Conservation (phyloP, 805 yeast species). For the Saccharomyces mikatae region DNA sequence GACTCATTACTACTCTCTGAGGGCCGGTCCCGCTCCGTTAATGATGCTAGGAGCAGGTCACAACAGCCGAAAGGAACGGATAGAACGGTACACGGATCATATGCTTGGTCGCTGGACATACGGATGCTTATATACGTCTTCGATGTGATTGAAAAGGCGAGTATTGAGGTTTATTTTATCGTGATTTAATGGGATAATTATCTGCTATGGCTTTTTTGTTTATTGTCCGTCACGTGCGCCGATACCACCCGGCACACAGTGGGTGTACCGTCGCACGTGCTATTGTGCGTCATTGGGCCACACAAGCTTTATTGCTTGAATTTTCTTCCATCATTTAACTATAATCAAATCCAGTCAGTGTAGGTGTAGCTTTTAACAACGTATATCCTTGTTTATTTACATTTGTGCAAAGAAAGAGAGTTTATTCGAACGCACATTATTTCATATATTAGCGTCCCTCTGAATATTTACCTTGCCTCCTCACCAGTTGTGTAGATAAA, state of each 20-base stretch:
- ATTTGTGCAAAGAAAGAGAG: neutral
- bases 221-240: neutral
- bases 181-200: neutral
- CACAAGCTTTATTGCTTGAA: neutral
- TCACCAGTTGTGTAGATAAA: neutral
- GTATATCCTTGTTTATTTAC: neutral
- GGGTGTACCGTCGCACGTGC: neutral
- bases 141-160: neutral
- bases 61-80: neutral
- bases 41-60: neutral
- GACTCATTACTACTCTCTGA: neutral
- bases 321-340: neutral
- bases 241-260: neutral
- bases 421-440: neutral
- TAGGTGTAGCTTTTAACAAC: neutral
- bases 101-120: neutral
- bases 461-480: neutral
- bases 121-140: neutral
- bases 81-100: neutral
- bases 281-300: neutral
- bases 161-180: neutral
- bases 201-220: neutral
- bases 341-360: neutral
- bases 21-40: neutral
- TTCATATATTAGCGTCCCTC: neutral